A percentile compares a stretch with the other conserved stretches of the same genome.
Evolutionary conservation across 371 early-diverging fungal genomes (phyloP).

Genomic region (Mortierella sp.): DNA sequence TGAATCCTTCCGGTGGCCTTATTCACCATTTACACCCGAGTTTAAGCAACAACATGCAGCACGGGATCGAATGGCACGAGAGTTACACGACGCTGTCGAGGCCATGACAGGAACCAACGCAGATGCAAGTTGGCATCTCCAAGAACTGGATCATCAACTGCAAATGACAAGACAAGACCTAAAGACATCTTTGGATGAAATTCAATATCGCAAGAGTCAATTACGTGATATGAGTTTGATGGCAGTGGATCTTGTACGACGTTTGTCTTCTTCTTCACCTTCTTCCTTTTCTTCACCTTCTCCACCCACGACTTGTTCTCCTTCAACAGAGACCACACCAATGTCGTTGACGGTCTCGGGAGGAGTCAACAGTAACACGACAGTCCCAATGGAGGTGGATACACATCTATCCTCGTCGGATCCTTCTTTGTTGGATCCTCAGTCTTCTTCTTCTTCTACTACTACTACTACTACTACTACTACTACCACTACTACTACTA

Average conservation of each 20-base stretch:
- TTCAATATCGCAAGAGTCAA: constrained; percentile 47
- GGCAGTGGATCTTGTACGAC: constrained; percentile 46
- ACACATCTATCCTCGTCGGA: neutral
- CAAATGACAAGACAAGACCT: constrained; percentile 45
- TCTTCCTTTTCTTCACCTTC: constrained; percentile 4
- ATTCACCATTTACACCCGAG: constrained; percentile 45
- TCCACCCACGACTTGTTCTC: neutral
- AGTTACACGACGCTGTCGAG: constrained; percentile 22
- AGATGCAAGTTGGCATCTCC: constrained; percentile 27
- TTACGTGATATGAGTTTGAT: constrained; percentile 46
- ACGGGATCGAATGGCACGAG: constrained; percentile 25
- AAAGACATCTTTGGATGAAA: constrained; percentile 45
- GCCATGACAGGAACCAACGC: constrained; percentile 27
- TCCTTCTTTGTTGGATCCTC: neutral
- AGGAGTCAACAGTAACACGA: neutral
- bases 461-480: constrained; percentile 9
- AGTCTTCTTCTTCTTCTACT: no score
- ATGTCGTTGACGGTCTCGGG: neutral
- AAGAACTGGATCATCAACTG: constrained; percentile 35
- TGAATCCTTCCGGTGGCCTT: constrained; percentile 46
- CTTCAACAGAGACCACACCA: neutral
- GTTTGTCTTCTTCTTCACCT: constrained; percentile 18
- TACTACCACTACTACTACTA: neutral
- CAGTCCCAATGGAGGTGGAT: neutral
- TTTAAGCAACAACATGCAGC: constrained; percentile 35